Conservation (phyloP, 2,329 filamentous ascomycete genomes). For the Trichoderma koningii region DNA sequence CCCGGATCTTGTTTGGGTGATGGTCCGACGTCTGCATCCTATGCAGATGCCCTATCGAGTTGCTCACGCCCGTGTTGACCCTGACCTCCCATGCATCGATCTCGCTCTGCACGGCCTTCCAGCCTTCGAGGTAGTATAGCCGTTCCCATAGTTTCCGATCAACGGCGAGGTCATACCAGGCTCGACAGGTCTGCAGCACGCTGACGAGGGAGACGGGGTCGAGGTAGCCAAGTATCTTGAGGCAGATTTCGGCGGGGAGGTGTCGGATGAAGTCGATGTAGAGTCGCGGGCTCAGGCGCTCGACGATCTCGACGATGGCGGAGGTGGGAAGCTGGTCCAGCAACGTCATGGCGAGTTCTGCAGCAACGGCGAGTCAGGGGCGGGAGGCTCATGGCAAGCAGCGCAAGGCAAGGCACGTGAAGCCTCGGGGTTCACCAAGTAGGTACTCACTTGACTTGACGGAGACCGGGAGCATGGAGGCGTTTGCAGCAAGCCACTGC, state of each 20-base stretch:
- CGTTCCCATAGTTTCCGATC: constrained; percentile 86
- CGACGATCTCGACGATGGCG: constrained; percentile 76
- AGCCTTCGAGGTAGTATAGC: constrained; percentile 82
- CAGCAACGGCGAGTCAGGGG: background rate
- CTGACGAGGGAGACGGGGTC: constrained; percentile 77
- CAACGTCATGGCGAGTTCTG: constrained; percentile 79
- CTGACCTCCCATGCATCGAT: constrained; percentile 67
- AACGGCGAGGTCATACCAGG: constrained; percentile 78
- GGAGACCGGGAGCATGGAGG: constrained; percentile 51
- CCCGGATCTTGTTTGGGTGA: constrained; percentile 58
- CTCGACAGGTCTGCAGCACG: constrained; percentile 74
- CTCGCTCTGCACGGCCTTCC: constrained; percentile 69
- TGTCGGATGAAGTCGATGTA: constrained; percentile 90
- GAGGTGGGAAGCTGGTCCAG: constrained; percentile 78
- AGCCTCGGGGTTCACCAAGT: no score
- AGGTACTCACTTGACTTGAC: constrained; percentile 52
- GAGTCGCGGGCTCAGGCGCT: constrained; percentile 76
- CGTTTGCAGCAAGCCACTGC: constrained; percentile 53
- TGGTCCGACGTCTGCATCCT: constrained; percentile 51
- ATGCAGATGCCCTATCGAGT: constrained; percentile 46
- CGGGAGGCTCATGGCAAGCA: background rate
- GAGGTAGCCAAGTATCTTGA: constrained; percentile 85
- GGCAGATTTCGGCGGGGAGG: constrained; percentile 86
- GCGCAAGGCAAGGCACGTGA: background rate
- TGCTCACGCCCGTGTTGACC: constrained; percentile 49